Evolutionary conservation across 192 early-diverging fungal species (phyloP).

Genomic region (Oehlia diaphana): DNA sequence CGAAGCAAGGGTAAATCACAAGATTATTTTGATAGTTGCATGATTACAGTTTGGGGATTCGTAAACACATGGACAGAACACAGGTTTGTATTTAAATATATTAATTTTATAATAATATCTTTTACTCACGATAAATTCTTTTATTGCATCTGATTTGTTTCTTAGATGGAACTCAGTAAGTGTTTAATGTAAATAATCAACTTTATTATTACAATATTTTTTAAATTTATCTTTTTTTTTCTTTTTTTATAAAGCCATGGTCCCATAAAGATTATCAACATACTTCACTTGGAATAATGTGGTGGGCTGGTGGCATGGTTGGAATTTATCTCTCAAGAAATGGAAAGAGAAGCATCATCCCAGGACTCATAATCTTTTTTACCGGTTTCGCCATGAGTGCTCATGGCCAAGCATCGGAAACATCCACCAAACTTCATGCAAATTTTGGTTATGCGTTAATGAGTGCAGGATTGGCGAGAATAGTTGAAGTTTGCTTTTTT

Average conservation of each 20-base stretch:
- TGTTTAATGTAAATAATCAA: background rate
- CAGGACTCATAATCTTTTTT: slow-evolving; percentile 59
- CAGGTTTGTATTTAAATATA: slow-evolving; percentile 40
- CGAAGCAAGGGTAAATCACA: slow-evolving; percentile 55
- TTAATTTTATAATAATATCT: background rate
- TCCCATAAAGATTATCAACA: slow-evolving; percentile 69
- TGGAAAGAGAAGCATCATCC: slow-evolving; percentile 57
- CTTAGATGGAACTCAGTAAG: background rate
- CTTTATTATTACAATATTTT: background rate
- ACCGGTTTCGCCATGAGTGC: slow-evolving; percentile 63
- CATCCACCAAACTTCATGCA: slow-evolving; percentile 61
- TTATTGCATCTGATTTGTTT: background rate
- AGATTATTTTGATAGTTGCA: slow-evolving; percentile 69
- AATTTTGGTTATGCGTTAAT: slow-evolving; percentile 64
- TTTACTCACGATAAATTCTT: background rate
- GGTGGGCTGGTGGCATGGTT: slow-evolving; percentile 63
- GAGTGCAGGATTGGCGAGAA: slow-evolving; percentile 55
- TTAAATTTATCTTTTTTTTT: background rate
- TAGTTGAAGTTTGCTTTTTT: slow-evolving; percentile 57
- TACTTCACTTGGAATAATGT: slow-evolving; percentile 67
- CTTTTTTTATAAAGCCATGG: slow-evolving; percentile 42
- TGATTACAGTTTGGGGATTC: slow-evolving; percentile 66
- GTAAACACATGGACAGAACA: slow-evolving; percentile 74
- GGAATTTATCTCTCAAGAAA: slow-evolving; percentile 53
- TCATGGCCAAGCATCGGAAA: slow-evolving; percentile 60